Conservation (phyloP, 805 yeast species). For the Zygosaccharomyces pseudorouxii region DNA sequence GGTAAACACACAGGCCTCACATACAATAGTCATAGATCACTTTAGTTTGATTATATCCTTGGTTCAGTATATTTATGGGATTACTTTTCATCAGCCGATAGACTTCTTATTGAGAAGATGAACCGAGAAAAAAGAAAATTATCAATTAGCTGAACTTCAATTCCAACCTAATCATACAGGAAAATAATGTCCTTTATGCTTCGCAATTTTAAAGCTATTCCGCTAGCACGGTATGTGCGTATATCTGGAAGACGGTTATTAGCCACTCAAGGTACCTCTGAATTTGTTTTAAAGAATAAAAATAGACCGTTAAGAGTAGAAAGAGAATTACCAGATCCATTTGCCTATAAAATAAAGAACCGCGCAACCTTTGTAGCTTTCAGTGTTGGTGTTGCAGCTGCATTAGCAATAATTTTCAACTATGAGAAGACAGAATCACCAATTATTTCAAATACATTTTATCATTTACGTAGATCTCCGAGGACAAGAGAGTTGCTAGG, state of each 20-base stretch:
- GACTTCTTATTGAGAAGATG: not conserved
- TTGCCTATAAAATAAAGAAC: constrained; percentile 48
- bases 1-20: not conserved
- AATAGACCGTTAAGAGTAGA: constrained; percentile 58
- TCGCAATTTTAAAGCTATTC: constrained; percentile 3
- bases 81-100: constrained; percentile 4
- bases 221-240: constrained; percentile 6
- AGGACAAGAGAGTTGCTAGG: constrained; percentile 64
- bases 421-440: constrained; percentile 92
- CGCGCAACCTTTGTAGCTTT: constrained; percentile 54
- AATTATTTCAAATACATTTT: constrained; percentile 77
- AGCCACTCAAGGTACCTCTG: constrained; percentile 11
- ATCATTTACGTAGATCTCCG: constrained; percentile 73
- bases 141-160: not conserved
- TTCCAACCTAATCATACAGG: not conserved
- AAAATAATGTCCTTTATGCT: constrained; percentile 6
- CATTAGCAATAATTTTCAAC: constrained; percentile 71
- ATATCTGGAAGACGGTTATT: constrained; percentile 8
- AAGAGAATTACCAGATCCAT: constrained; percentile 78
- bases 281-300: constrained; percentile 19
- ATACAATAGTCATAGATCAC: constrained; percentile 1
- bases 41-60: not conserved
- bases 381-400: constrained; percentile 47
- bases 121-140: not conserved
- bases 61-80: not conserved